Evolutionary conservation across 164 flowering plant species (phyloP).

Genomic region (Nymphaea colorata): DNA sequence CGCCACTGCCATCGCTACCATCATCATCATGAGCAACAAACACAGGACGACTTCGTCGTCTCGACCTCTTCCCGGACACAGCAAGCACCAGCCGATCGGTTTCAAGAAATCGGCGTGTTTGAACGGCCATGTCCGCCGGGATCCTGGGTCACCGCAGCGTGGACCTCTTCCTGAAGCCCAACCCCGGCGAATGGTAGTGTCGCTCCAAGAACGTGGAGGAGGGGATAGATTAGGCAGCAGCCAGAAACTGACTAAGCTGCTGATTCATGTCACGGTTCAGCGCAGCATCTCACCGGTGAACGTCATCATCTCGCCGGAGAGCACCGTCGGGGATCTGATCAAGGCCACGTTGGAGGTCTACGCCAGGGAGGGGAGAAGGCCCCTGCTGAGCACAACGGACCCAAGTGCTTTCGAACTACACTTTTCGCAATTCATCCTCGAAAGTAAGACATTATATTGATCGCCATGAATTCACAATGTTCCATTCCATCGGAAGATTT

Average conservation of each 20-base stretch:
- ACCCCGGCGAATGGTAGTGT: too few species aligned
- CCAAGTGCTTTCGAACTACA: constrained; percentile 46
- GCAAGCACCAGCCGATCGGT: too few species aligned
- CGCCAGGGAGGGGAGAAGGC: constrained; percentile 51
- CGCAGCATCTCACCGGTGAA: constrained; percentile 54
- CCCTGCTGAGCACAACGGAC: constrained; percentile 30
- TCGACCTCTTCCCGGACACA: too few species aligned
- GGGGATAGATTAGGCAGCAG: too few species aligned
- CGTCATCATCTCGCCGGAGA: constrained; percentile 49
- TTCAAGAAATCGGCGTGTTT: too few species aligned
- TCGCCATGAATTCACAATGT: not conserved
- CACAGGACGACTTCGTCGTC: too few species aligned
- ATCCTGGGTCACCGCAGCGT: too few species aligned
- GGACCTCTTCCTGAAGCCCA: too few species aligned
- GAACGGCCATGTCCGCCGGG: too few species aligned
- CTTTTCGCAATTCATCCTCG: constrained; percentile 54
- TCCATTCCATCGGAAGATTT: not conserved
- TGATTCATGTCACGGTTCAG: constrained; percentile 53
- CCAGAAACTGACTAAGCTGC: constrained; percentile 27
- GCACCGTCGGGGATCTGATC: constrained; percentile 38
- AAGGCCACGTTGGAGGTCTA: constrained; percentile 31
- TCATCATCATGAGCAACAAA: too few species aligned
- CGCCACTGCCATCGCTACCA: too few species aligned
- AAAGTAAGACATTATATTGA: constrained; percentile 27
- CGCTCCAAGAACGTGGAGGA: too few species aligned